phyloP scores from a whole-genome alignment of 768 basidiomycete genomes.

The Steccherinum ochraceum region DNA sequence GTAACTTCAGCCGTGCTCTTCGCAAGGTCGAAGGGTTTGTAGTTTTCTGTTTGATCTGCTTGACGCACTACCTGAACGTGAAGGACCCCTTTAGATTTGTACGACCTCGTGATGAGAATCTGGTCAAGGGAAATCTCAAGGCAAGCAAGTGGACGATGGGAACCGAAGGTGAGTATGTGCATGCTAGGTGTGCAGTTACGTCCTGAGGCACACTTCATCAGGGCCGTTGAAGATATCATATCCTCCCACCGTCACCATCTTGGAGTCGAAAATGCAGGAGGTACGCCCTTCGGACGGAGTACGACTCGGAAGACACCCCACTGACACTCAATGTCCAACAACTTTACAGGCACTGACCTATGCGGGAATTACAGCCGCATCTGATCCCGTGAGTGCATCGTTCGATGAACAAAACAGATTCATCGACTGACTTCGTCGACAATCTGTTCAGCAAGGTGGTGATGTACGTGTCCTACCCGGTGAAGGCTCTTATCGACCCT shows the following conservation, averaged over 20 bases:
- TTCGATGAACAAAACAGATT: background rate
- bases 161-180: background rate
- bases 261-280: background rate
- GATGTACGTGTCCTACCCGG: background rate
- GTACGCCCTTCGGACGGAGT: no score
- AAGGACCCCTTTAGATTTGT: no score
- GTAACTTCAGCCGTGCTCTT: background rate
- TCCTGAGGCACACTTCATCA: background rate
- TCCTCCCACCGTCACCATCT: background rate
- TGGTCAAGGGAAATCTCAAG: no score
- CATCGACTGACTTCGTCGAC: background rate
- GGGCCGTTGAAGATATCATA: background rate
- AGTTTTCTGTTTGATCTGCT: background rate
- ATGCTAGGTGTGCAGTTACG: background rate
- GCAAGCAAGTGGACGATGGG: conserved; percentile 3
- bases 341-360: conserved; percentile 5
- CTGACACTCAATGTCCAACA: background rate
- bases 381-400: conserved; percentile 1
- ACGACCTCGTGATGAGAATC: no score
- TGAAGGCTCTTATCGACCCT: background rate
- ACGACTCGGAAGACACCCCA: background rate
- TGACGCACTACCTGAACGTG: background rate
- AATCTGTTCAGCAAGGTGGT: background rate
- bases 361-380: background rate
- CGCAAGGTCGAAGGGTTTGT: conserved; percentile 3